Evolutionary conservation across 106 monocot genomes (phyloP).

Genomic region (Alisma plantagoaquatica): DNA sequence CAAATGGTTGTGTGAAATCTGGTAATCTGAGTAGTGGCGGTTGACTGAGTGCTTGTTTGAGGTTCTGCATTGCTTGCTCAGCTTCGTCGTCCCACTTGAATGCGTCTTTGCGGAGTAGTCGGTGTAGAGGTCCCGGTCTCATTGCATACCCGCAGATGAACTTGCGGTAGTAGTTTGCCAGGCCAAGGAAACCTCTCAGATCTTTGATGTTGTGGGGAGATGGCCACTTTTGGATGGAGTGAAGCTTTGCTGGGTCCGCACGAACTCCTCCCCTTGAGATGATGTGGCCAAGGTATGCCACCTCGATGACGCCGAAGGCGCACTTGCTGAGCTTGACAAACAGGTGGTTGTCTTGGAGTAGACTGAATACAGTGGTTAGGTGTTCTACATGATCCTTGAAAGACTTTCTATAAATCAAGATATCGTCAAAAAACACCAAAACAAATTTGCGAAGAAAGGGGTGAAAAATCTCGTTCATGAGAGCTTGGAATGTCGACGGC

Average conservation of each 20-base stretch:
- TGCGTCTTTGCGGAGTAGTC: no score
- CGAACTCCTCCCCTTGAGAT: neutral
- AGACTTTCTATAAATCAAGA: neutral
- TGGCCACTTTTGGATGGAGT: neutral
- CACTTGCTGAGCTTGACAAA: neutral
- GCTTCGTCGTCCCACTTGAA: no score
- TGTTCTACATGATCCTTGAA: neutral
- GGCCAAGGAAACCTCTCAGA: no score
- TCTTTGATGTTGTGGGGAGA: no score
- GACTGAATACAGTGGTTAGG: neutral
- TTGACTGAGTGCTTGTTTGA: no score
- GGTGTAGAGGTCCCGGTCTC: no score
- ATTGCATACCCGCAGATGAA: no score
- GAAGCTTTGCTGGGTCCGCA: neutral
- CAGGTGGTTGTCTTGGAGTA: neutral
- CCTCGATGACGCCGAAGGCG: neutral
- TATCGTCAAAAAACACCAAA: neutral
- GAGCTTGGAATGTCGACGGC: neutral
- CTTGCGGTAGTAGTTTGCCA: no score
- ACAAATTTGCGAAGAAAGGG: neutral
- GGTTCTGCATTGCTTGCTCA: no score
- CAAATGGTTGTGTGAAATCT: no score
- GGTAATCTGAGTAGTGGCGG: no score
- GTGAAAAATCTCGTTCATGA: neutral
- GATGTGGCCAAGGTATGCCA: neutral